A percentile compares a stretch with the other conserved stretches of the same genome.
These are phyloP conservation scores for Colletotrichum sp. DNA, from an alignment of 2,329 filamentous ascomycete genomes.

Conservation along the genomic window DNA sequence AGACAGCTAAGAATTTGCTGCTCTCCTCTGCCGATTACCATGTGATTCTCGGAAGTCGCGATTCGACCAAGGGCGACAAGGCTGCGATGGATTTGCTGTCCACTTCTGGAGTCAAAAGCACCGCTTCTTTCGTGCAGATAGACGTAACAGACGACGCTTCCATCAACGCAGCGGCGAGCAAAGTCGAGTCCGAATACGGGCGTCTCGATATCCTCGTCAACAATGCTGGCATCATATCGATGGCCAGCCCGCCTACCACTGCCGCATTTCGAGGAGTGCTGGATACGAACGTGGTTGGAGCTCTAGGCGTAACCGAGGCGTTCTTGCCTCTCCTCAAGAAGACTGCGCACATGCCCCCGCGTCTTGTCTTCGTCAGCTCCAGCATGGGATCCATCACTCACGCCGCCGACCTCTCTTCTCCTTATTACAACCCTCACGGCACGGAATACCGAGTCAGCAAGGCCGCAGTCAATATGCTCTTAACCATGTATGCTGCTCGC, in stretches of 20 bases:
- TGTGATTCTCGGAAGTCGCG: constrained; percentile 35
- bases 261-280: background rate
- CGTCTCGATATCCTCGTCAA: constrained; percentile 39
- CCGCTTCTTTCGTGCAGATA: constrained; percentile 24
- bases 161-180: constrained; percentile 26
- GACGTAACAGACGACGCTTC: constrained; percentile 31
- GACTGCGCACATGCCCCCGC: constrained; percentile 31
- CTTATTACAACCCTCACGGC: constrained; percentile 28
- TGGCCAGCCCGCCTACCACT: constrained; percentile 22
- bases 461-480: constrained; percentile 46
- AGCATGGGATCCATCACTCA: constrained; percentile 36
- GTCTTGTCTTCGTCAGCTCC: constrained; percentile 43
- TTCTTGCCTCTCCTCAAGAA: constrained; percentile 32
- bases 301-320: constrained; percentile 28
- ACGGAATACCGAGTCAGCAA: constrained; percentile 40
- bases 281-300: constrained; percentile 35
- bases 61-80: constrained; percentile 26
- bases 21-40: constrained; percentile 26
- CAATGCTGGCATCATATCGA: constrained; percentile 32
- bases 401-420: constrained; percentile 29
- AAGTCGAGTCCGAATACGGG: constrained; percentile 26
- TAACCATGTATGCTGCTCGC: constrained; percentile 32
- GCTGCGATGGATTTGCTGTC: background rate
- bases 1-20: background rate
- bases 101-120: background rate